These are phyloP conservation scores for Alternaria longipes DNA, from an alignment of 2,329 filamentous ascomycete genomes.

Conservation along the genomic window DNA sequence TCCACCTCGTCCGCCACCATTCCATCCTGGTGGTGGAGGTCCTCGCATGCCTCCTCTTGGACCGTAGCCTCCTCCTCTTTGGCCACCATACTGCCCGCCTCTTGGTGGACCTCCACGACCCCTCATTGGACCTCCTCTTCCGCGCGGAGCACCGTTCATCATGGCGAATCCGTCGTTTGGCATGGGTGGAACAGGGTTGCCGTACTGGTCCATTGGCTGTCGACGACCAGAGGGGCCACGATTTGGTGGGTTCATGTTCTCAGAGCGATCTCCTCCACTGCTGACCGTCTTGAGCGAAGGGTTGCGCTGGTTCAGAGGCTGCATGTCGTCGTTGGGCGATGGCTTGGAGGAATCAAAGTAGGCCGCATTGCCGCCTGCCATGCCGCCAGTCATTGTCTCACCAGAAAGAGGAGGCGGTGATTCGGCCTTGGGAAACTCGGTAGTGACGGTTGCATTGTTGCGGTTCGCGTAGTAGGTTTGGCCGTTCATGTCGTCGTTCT, in stretches of 20 bases:
- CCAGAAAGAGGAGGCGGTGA: conserved; percentile 62
- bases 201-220: conserved; percentile 69
- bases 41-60: conserved; percentile 52
- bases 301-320: conserved; percentile 73
- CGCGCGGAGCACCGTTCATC: conserved; percentile 47
- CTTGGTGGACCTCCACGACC: conserved; percentile 53
- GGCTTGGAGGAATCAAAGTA: conserved; percentile 70
- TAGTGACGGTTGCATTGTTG: conserved; percentile 39
- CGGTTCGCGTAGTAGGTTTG: conserved; percentile 79
- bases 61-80: conserved; percentile 49
- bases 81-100: conserved; percentile 46
- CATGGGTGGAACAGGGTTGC: conserved; percentile 63
- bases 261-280: conserved; percentile 55
- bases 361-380: conserved; percentile 66
- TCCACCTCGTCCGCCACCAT: conserved; percentile 48
- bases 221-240: conserved; percentile 51
- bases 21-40: conserved; percentile 54
- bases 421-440: conserved; percentile 60
- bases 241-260: conserved; percentile 45
- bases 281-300: conserved; percentile 67
- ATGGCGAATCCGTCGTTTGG: conserved; percentile 55
- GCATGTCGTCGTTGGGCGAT: conserved; percentile 71
- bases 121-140: conserved; percentile 54
- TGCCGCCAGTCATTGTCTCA: conserved; percentile 64
- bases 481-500: conserved; percentile 97